Evolutionary conservation across 305 asterid species (phyloP).

Genomic region (Fraxinus dipetala): DNA sequence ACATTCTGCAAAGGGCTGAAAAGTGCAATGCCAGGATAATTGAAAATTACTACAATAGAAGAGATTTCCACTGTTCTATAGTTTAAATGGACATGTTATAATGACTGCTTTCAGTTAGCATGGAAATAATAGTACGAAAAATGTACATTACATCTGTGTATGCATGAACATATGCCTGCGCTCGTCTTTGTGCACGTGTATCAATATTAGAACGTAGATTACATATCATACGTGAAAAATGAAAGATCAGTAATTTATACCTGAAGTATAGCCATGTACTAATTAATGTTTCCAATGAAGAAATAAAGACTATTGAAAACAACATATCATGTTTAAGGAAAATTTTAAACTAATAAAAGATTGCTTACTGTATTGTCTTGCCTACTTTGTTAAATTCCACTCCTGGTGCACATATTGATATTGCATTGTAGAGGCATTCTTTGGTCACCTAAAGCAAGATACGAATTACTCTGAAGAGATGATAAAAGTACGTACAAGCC

Average conservation of each 20-base stretch:
- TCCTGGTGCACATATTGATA: conserved; percentile 88
- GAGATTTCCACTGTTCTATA: not conserved
- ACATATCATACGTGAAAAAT: not conserved
- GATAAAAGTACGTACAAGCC: not conserved
- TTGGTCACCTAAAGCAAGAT: conserved; percentile 62
- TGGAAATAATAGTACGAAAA: not conserved
- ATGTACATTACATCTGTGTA: not conserved
- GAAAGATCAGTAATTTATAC: not conserved
- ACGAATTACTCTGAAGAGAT: conserved; percentile 11
- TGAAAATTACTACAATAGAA: not conserved
- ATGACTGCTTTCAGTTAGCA: not conserved
- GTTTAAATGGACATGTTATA: not conserved
- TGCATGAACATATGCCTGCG: not conserved
- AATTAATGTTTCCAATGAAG: conserved; percentile 1
- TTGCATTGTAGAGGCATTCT: conserved; percentile 79
- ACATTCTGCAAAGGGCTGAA: not conserved
- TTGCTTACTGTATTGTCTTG: conserved; percentile 79
- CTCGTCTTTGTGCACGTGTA: not conserved
- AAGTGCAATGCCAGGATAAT: conserved; percentile 5
- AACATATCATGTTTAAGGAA: conserved; percentile 7
- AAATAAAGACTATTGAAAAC: not conserved
- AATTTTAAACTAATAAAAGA: conserved; percentile 13
- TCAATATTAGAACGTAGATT: not conserved
- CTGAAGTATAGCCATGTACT: not conserved
- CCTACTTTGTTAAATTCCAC: conserved; percentile 78